A percentile compares a stretch with the other conserved stretches of the same genome.
phyloP scores from a whole-genome alignment of 2,329 filamentous ascomycete genomes.

The Eutypa lata region DNA sequence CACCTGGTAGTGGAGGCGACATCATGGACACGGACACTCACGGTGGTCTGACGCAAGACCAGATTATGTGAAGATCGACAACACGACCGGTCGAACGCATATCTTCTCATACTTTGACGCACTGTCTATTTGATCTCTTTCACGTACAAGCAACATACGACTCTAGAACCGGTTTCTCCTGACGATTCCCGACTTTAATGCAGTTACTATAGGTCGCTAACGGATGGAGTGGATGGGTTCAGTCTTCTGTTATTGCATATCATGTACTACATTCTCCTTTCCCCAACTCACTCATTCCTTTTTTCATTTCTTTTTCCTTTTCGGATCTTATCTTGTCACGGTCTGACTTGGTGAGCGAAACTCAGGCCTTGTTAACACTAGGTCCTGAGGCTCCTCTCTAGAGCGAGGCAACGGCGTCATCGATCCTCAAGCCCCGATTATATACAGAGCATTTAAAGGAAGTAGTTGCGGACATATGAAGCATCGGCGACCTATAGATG shows the following conservation, averaged over 20 bases:
- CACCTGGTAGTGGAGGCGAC: constrained; percentile 59
- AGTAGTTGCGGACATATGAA: neutral
- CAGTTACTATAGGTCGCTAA: neutral
- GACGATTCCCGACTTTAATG: constrained; percentile 4
- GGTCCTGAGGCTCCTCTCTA: neutral
- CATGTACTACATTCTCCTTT: constrained; percentile 15
- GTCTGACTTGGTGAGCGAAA: neutral
- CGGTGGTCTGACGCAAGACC: constrained; percentile 84
- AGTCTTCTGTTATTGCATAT: constrained; percentile 9
- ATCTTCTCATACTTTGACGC: neutral
- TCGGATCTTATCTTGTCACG: neutral
- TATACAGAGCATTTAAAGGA: neutral
- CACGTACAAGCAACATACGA: neutral
- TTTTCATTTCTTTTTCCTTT: neutral
- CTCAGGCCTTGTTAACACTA: neutral
- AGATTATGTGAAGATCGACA: constrained; percentile 73
- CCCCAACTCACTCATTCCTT: neutral
- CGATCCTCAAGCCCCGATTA: neutral
- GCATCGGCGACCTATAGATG: neutral
- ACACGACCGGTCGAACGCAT: neutral
- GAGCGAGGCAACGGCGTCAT: neutral
- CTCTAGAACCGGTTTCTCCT: neutral
- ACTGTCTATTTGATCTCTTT: neutral
- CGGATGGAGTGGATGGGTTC: constrained; percentile 6
- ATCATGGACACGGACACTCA: constrained; percentile 81